Evolutionary conservation across 2,329 filamentous ascomycete genomes (phyloP), one percentile per base, ranked within the genome.

Genomic region (Talaromyces albobiverticillius): DNA sequence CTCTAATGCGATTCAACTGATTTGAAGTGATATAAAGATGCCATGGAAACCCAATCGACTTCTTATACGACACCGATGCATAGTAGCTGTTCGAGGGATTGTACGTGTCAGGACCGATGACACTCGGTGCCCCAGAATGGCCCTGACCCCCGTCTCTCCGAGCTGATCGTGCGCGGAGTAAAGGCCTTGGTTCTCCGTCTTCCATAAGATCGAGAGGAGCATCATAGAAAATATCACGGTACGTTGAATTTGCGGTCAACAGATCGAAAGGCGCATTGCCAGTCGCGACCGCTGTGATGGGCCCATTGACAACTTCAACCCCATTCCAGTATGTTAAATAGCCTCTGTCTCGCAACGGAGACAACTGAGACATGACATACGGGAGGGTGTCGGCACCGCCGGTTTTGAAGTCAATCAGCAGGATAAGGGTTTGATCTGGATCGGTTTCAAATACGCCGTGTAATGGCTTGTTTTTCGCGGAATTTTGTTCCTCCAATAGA

Each of bases 331-430:
- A 68, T 3, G 69, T 74, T 0, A 79, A 65, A 49, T 76, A 79
- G 11, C 71, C 70, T 20, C 67, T 68, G 31, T 72, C 63, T 3
- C 76, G 71, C 1, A 80, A 64, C 0, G 72, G 66, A 11, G 64
- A 57, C 36, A 80, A 68, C 5, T 78, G 72, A 3, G 63, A 55
- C 0, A 62, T 50, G 11, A 72, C 61, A 29, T 60, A 32, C 11
- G 64, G 56, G 64, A 65, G 70, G 6, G 62, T 59, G 2, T 49
- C 43, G 3, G 62, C 63, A 1, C 79, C 80, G 23, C 76, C 66
- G 2, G 79, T 84, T 69, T 91, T 91, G 64, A 90, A 72, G 66
- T 91, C 88, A 26, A 91, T 77, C 4, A 90, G 76, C 3, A 91
- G 76, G 4, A 82, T 75, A 0, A 89, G 68, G 0, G 82, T 77